These are phyloP conservation scores for Erucastrum elatum DNA, from an alignment of 345 rosid species.

Conservation along the genomic window DNA sequence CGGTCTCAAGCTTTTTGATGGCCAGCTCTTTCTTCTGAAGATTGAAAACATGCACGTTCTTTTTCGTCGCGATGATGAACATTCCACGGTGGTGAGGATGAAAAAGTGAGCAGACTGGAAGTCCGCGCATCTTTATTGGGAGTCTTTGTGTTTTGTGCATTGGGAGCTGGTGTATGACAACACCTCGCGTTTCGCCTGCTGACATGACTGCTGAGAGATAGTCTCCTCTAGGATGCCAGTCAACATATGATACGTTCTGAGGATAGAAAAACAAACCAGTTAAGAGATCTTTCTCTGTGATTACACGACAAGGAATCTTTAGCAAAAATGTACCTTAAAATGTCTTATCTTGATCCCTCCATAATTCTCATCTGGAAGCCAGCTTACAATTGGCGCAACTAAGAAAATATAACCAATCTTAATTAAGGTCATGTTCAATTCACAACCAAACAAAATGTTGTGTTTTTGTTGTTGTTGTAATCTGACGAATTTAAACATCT, in stretches of 20 bases:
- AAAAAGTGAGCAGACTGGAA: constrained; percentile 74
- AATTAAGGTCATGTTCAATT: background rate
- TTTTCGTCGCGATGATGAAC: constrained; percentile 78
- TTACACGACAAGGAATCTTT: background rate
- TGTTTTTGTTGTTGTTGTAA: background rate
- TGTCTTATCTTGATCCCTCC: constrained; percentile 75
- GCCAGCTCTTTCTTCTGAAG: constrained; percentile 46
- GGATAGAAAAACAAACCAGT: background rate
- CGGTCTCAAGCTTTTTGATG: constrained; percentile 82
- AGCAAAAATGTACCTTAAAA: constrained; percentile 58
- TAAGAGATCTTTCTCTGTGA: background rate
- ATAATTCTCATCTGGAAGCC: constrained; percentile 68
- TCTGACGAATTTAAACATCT: background rate
- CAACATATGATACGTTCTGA: constrained; percentile 69
- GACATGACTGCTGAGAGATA: constrained; percentile 83
- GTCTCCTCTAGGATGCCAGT: constrained; percentile 97
- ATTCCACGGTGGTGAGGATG: constrained; percentile 69
- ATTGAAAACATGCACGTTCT: constrained; percentile 80
- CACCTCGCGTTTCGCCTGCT: constrained; percentile 77
- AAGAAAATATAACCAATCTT: constrained; percentile 20
- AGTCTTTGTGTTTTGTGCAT: constrained; percentile 56
- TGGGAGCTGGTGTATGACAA: constrained; percentile 75
- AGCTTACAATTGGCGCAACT: constrained; percentile 51
- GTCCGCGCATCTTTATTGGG: constrained; percentile 82
- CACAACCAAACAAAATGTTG: background rate